Base-by-base conservation (phyloP, 2,329 filamentous ascomycete genomes). In the Neospermospora avenae region DNA sequence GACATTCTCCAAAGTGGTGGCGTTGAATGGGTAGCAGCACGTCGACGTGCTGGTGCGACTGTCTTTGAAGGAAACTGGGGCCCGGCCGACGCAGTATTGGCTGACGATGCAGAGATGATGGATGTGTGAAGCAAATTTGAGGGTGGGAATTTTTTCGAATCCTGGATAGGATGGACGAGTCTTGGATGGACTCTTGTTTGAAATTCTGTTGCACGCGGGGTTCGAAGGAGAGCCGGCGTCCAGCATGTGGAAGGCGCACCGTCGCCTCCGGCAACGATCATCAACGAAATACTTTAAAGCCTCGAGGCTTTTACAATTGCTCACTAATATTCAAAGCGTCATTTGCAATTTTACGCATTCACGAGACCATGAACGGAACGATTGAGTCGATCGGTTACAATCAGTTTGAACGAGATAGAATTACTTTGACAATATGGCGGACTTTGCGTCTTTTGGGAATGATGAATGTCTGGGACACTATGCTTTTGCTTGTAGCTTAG, bases 51-150 rank as follows among this genome's bases (percentile, higher is more conserved):
- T 11, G 90, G 92, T 46, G 95, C 95, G n/a, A 97, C 92, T 0
- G 87, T 99, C 56, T 99, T 90, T 69, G 95, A 99, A 77, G 95
- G 95, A 64, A 95, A 91, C 73, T 99, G 93, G 89, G 95, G 95
- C 3, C 93, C 93, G 34, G 87, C 78, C n/a, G 80, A 83, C 55
- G 74, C 80, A 53, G 71, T 77, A 34, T 68, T 74, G 25, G 68
- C 65, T 22, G 71, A 72, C 55, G 72, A 74, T 67, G 69, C 71
- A 31, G 72, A 74, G 56, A 74, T 74, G 72, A 72, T 72, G 65
- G 72, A 73, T 65, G 70, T 74, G 45, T 74, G 59, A 71, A 37
- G 45, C 49, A 45, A 24, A 44, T 44, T 20, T 61, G 58, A 49
- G 61, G 61, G 61, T 64, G 58, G 16, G 62, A 55, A 61, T 57